Conservation (phyloP, 257 asterid species). For the Przewalskia tangutica region DNA sequence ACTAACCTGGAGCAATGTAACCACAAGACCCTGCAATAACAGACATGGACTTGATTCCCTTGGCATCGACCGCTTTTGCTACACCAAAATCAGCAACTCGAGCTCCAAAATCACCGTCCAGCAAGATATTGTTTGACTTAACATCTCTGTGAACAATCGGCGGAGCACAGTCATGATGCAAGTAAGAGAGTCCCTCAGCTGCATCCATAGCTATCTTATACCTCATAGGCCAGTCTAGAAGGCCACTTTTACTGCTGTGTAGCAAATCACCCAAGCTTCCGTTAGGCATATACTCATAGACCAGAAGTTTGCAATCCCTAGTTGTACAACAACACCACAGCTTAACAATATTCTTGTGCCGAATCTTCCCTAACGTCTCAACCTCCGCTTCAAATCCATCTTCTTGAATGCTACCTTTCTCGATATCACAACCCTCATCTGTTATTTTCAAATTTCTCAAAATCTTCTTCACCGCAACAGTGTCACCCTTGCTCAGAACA, state of each 20-base stretch:
- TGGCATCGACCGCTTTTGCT: constrained; percentile 70
- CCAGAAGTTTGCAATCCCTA: constrained; percentile 73
- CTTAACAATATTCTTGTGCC: constrained; percentile 89
- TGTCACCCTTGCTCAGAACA: constrained; percentile 66
- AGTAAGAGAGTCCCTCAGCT: constrained; percentile 85
- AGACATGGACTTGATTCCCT: constrained; percentile 71
- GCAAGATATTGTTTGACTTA: constrained; percentile 76
- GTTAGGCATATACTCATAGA: constrained; percentile 93
- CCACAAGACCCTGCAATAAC: constrained; percentile 99
- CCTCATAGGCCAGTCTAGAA: constrained; percentile 83
- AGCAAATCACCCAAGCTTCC: constrained; percentile 91
- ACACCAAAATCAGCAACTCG: constrained; percentile 92
- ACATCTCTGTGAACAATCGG: constrained; percentile 85
- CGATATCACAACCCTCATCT: constrained; percentile 45
- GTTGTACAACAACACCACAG: constrained; percentile 84
- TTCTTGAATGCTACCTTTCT: constrained; percentile 44
- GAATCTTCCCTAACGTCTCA: constrained; percentile 75
- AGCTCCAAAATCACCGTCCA: constrained; percentile 77
- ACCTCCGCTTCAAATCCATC: constrained; percentile 75
- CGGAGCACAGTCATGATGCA: constrained; percentile 88
- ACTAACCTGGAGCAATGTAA: constrained; percentile 89
- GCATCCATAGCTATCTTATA: constrained; percentile 79
- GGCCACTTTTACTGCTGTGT: constrained; percentile 67
- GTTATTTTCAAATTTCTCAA: constrained; percentile 49
- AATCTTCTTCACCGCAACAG: constrained; percentile 80